Percentiles rank a stretch among this genome's conserved stretches.
These are phyloP conservation scores for Xylaria sp. DNA, from an alignment of 2,329 filamentous ascomycete species.

Conservation along the genomic window DNA sequence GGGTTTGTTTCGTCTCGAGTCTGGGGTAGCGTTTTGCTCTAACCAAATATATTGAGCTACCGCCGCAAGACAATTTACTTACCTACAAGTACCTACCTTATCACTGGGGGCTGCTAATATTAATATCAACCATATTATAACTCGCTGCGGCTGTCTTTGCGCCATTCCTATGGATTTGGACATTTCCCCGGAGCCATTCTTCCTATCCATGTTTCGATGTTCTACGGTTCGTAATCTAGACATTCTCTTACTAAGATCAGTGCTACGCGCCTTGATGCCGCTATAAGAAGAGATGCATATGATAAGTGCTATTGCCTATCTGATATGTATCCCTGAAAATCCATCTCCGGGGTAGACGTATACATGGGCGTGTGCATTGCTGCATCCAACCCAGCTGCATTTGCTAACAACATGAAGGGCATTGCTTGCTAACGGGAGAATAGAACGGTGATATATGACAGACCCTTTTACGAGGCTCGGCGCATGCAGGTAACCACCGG, in stretches of 20 bases:
- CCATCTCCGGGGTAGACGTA: constrained; percentile 6
- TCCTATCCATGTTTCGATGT: constrained; percentile 19
- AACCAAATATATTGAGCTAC: not conserved
- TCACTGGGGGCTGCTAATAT: constrained; percentile 21
- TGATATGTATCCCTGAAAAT: not conserved
- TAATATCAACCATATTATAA: constrained; percentile 6
- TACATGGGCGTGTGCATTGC: constrained; percentile 15
- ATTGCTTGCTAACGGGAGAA: not conserved
- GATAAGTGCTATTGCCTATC: not conserved
- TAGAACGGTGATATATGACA: not conserved
- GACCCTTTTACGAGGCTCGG: not conserved
- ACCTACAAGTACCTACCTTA: constrained; percentile 1
- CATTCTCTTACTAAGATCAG: constrained; percentile 12
- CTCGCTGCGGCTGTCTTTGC: constrained; percentile 16
- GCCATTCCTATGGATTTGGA: constrained; percentile 13
- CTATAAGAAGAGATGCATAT: not conserved
- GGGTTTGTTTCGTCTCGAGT: not conserved
- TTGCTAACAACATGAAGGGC: not conserved
- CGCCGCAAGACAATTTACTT: not conserved
- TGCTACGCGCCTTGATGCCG: not conserved
- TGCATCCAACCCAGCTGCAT: constrained; percentile 4
- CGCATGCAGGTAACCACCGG: not conserved
- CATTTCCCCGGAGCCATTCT: constrained; percentile 7
- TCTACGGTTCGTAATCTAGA: constrained; percentile 11
- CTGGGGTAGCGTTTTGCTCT: not conserved